These are phyloP conservation scores for Eucalyptus cloeziana DNA, from an alignment of 345 rosid genomes.

Conservation along the genomic window DNA sequence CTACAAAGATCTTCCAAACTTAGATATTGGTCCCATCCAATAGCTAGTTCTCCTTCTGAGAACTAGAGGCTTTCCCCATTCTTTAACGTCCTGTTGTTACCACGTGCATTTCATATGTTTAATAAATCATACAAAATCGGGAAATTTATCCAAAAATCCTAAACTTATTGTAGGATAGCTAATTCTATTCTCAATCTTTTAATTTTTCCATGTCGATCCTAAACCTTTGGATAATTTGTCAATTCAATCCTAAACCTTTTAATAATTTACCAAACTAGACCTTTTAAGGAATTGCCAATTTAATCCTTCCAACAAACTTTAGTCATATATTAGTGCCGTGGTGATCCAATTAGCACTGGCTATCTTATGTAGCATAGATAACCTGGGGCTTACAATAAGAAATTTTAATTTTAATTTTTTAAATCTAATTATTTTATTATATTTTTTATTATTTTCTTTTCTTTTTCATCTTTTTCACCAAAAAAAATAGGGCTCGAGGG, in stretches of 20 bases:
- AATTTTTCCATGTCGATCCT: neutral
- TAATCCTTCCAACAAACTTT: rapidly evolving
- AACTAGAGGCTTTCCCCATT: neutral
- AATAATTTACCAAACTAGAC: neutral
- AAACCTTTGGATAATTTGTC: no score
- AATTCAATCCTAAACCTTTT: rapidly evolving
- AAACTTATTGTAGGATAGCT: rapidly evolving
- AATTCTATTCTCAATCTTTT: no score
- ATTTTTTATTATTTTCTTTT: rapidly evolving
- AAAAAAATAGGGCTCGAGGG: neutral
- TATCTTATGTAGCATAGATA: no score
- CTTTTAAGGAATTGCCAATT: no score
- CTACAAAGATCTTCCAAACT: neutral
- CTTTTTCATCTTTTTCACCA: neutral
- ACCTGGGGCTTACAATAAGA: rapidly evolving
- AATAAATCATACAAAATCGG: neutral
- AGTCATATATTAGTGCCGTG: rapidly evolving
- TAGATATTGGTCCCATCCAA: neutral
- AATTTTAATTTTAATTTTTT: no score
- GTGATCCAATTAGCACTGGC: no score
- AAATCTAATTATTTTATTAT: no score
- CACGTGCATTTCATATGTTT: neutral
- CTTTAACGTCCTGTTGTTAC: neutral
- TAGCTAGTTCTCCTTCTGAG: neutral
- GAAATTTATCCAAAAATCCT: no score